Percentiles rank a stretch among this genome's conserved stretches.
phyloP scores from a whole-genome alignment of 2,329 filamentous ascomycete genomes.

The Pseudophaeomoniella oleicola region DNA sequence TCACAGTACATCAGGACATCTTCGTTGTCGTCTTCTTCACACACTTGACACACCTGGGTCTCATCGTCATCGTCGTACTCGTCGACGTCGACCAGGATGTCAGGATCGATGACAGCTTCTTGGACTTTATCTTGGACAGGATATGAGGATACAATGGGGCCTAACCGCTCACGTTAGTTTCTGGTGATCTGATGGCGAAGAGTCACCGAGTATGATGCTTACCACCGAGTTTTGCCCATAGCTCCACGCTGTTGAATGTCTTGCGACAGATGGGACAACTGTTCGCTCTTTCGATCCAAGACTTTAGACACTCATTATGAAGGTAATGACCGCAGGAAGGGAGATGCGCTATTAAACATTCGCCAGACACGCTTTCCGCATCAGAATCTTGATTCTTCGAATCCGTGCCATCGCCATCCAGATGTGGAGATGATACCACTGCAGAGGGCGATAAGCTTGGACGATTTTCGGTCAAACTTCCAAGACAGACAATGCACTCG shows the following conservation, averaged over 20 bases:
- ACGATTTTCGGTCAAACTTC: slow-evolving; percentile 17
- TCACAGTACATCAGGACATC: slow-evolving; percentile 82
- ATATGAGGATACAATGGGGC: slow-evolving; percentile 43
- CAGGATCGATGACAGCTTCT: slow-evolving; percentile 75
- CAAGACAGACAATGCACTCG: slow-evolving; percentile 58
- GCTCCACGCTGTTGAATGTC: slow-evolving; percentile 76
- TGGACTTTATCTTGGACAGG: slow-evolving; percentile 43
- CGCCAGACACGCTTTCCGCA: slow-evolving; percentile 18
- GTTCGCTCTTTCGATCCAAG: slow-evolving; percentile 93
- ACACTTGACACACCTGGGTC: slow-evolving; percentile 66
- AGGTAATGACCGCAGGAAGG: slow-evolving; percentile 78
- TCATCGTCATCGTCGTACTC: slow-evolving; percentile 52
- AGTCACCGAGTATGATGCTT: too few relatives aligned
- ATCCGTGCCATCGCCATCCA: slow-evolving; percentile 5
- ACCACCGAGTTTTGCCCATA: slow-evolving; percentile 71
- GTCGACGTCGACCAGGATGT: slow-evolving; percentile 54
- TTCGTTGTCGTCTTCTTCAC: slow-evolving; percentile 65
- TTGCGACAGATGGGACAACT: slow-evolving; percentile 95
- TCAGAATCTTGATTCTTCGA: slow-evolving; percentile 21
- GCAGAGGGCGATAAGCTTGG: slow-evolving; percentile 4
- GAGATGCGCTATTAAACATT: slow-evolving; percentile 41
- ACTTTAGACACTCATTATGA: slow-evolving; percentile 81
- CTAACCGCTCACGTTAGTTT: too few relatives aligned
- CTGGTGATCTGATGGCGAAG: slow-evolving; percentile 5
- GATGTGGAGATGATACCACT: slow-evolving; percentile 4